phyloP scores from a whole-genome alignment of 306 rosid species.

The Astragalus glycyphyllos region DNA sequence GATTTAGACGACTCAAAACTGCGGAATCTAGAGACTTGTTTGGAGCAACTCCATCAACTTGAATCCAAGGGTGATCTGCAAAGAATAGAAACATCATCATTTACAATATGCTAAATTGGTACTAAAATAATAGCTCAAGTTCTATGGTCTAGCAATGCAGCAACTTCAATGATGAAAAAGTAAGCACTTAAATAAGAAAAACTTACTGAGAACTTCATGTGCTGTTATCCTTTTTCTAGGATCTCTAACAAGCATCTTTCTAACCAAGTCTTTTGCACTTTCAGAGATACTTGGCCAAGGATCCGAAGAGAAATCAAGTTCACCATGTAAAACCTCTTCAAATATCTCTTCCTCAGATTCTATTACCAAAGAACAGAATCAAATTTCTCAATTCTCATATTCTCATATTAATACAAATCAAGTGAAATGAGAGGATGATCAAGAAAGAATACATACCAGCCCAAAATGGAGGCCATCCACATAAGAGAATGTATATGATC shows the following conservation, averaged over 20 bases:
- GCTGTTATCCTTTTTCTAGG: slow-evolving; percentile 70
- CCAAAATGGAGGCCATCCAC: slow-evolving; percentile 88
- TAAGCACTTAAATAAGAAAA: slow-evolving; percentile 5
- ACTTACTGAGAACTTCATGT: slow-evolving; percentile 81
- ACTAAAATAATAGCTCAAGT: neutral
- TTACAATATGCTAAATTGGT: slow-evolving; percentile 6
- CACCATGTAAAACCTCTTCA: slow-evolving; percentile 64
- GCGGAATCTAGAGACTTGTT: slow-evolving; percentile 78
- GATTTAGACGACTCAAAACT: slow-evolving; percentile 73
- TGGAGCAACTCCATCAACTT: slow-evolving; percentile 73
- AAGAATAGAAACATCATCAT: slow-evolving; percentile 25
- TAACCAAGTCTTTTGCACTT: slow-evolving; percentile 77
- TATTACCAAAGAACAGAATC: slow-evolving; percentile 39
- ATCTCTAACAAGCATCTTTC: slow-evolving; percentile 73
- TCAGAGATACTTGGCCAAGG: slow-evolving; percentile 87
- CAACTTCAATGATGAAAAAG: neutral
- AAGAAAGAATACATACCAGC: slow-evolving; percentile 58
- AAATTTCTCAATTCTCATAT: neutral
- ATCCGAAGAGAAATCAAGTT: slow-evolving; percentile 76
- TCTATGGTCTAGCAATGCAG: neutral
- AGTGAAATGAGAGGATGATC: slow-evolving; percentile 16
- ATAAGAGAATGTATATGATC: slow-evolving; percentile 75
- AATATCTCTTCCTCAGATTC: slow-evolving; percentile 76
- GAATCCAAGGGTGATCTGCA: slow-evolving; percentile 92
- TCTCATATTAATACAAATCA: neutral